Evolutionary conservation across 2,329 filamentous ascomycete genomes (phyloP).

Genomic region (Fusarium sublunatum): DNA sequence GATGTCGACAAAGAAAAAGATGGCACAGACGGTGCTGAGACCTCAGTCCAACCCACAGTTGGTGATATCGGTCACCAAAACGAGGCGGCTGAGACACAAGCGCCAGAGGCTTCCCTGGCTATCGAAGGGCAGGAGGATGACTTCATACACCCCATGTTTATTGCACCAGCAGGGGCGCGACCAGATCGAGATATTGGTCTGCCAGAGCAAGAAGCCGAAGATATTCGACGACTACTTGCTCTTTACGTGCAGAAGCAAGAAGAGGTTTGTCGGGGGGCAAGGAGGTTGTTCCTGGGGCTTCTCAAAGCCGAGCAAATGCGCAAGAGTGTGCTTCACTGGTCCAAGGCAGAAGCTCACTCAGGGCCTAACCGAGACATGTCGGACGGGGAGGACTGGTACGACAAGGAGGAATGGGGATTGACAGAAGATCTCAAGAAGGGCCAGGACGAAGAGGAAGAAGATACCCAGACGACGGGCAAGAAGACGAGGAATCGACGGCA

Average conservation of each 20-base stretch:
- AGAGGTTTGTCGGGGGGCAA: conserved; percentile 78
- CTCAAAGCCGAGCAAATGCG: conserved; percentile 78
- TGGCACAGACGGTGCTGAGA: not conserved
- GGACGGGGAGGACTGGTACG: conserved; percentile 91
- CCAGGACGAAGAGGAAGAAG: conserved; percentile 84
- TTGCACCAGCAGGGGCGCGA: conserved; percentile 69
- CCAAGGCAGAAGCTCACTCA: conserved; percentile 80
- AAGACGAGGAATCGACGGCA: conserved; percentile 68
- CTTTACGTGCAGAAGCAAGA: conserved; percentile 88
- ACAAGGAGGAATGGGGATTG: conserved; percentile 81
- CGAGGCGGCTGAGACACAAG: conserved; percentile 21
- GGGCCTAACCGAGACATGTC: conserved; percentile 78
- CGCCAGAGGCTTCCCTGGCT: conserved; percentile 7
- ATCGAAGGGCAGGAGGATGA: conserved; percentile 54
- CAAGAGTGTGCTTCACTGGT: conserved; percentile 77
- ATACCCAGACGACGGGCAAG: conserved; percentile 68
- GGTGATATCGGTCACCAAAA: conserved; percentile 13
- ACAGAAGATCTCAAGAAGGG: conserved; percentile 82
- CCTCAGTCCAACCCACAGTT: conserved; percentile 9
- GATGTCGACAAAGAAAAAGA: conserved; percentile 1
- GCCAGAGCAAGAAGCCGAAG: conserved; percentile 79
- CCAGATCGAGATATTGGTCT: conserved; percentile 78
- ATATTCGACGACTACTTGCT: conserved; percentile 78
- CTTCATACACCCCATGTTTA: conserved; percentile 80
- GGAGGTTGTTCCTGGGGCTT: conserved; percentile 75